Evolutionary conservation across 192 early-diverging fungal species (phyloP), one percentile per base, ranked within the genome.

Genomic region (Entomortierella parvispora): DNA sequence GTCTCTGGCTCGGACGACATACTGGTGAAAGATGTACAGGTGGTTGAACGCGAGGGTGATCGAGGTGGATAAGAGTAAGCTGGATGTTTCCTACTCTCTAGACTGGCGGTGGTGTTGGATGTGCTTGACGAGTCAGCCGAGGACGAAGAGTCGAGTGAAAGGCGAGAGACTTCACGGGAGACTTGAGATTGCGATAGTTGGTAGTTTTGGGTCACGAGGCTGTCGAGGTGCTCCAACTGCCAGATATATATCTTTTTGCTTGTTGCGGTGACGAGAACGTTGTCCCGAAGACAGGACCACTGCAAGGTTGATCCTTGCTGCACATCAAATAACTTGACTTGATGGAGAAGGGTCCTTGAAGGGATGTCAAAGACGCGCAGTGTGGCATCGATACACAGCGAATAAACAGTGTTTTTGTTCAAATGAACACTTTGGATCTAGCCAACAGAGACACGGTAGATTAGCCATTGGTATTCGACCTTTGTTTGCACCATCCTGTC

Each of bases 181-280:
- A 34, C 2, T 8, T 9, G 62, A 20, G 51, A 28, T 3, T 52
- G 34, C 15, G 18, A 12, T 31, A 54, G 62, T 11, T 64, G 62
- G 15, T 65, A 51, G 6, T 32, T 32, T 14, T 67, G 54, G 14
- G 29, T n/a, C 3, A 68, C 65, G 1, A 68, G 43, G 9, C 60
- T 68, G 3, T 77, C 74, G 0, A 77, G 46, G 28, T 68, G 59
- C 31, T 77, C 74, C 22, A 77, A 52, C 12, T 77, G 74, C 74
- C 74, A 77, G 48, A 68, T 55, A 25, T 77, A 77, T 3, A 77
- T 48, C 17, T 63, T 77, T 37, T 58, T 77, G 65, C 58, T 77
- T 12, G 74, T 77, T 1, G 66, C 74, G 0, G 66, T 63, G 25
- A 77, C 22, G 34, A 77, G 54, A 59, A 68, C 68, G 15, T 40